These are phyloP conservation scores for Russula dissimulans DNA, from an alignment of 768 basidiomycete genomes.

Conservation along the genomic window DNA sequence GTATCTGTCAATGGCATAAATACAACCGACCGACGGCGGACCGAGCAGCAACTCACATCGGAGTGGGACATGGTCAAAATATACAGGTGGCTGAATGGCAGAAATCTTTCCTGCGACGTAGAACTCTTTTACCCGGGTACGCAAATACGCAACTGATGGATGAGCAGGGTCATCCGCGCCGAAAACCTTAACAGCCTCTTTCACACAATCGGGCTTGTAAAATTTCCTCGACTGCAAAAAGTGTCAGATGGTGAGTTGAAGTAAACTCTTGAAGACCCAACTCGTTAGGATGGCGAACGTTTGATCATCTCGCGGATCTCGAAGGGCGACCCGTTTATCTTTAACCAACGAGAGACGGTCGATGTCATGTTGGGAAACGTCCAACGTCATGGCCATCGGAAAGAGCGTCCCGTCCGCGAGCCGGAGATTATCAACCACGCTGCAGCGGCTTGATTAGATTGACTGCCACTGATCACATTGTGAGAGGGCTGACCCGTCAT, in stretches of 20 bases:
- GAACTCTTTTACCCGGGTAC: slow-evolving; percentile 72
- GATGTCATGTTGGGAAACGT: slow-evolving; percentile 76
- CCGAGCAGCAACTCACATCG: slow-evolving; percentile 51
- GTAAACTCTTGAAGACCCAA: slow-evolving; percentile 28
- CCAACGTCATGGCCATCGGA: slow-evolving; percentile 92
- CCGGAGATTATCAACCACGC: slow-evolving; percentile 83
- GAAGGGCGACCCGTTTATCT: slow-evolving; percentile 71
- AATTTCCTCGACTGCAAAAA: slow-evolving; percentile 65
- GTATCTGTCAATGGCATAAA: slow-evolving; percentile 47
- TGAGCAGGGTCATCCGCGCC: slow-evolving; percentile 95
- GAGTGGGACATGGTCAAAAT: slow-evolving; percentile 94
- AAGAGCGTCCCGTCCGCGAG: slow-evolving; percentile 81
- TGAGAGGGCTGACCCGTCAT: slow-evolving; percentile 54
- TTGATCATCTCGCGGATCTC: slow-evolving; percentile 90
- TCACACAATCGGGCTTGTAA: slow-evolving; percentile 78
- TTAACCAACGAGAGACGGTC: slow-evolving; percentile 52
- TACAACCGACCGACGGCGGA: not conserved
- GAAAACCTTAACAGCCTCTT: slow-evolving; percentile 84
- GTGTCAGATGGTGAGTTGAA: not conserved
- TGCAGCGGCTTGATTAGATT: slow-evolving; percentile 26
- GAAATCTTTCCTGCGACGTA: slow-evolving; percentile 93
- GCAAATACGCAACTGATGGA: slow-evolving; percentile 87
- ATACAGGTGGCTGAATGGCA: slow-evolving; percentile 81
- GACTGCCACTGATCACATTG: not conserved
- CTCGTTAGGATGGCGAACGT: slow-evolving; percentile 85